Conservation (phyloP, 306 rosid genomes). For the Rosa persica region DNA sequence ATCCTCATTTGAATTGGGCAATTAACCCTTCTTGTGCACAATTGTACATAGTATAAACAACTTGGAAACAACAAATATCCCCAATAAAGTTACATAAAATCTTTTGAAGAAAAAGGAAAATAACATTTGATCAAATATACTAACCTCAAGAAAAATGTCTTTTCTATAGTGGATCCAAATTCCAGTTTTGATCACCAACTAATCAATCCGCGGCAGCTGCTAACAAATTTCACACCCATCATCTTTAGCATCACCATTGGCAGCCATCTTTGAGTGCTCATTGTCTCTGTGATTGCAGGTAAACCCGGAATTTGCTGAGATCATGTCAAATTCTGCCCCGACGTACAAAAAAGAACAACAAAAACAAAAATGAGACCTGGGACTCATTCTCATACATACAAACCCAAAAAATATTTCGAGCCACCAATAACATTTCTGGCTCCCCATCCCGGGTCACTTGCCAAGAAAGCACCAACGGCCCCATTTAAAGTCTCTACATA, state of each 20-base stretch:
- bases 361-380: background rate
- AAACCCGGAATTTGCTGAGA: slow-evolving; percentile 11
- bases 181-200: background rate
- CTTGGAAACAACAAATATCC: slow-evolving; percentile 18
- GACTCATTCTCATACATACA: background rate
- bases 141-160: slow-evolving; percentile 33
- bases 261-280: slow-evolving; percentile 8
- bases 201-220: background rate
- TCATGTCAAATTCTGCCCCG: slow-evolving; percentile 3
- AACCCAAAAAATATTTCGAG: background rate
- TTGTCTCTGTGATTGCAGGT: background rate
- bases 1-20: slow-evolving; percentile 29
- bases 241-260: slow-evolving; percentile 10
- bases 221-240: slow-evolving; percentile 18
- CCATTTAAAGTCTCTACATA: background rate
- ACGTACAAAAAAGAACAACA: background rate
- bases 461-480: background rate
- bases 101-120: background rate
- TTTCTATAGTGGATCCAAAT: slow-evolving; percentile 22
- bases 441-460: background rate
- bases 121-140: slow-evolving; percentile 17
- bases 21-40: slow-evolving; percentile 18
- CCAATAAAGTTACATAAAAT: slow-evolving; percentile 22
- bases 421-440: background rate
- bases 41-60: slow-evolving; percentile 15